These are phyloP conservation scores for Debaryomyces nepalensis DNA, from an alignment of 1,139 yeast genomes.

Conservation along the genomic window DNA sequence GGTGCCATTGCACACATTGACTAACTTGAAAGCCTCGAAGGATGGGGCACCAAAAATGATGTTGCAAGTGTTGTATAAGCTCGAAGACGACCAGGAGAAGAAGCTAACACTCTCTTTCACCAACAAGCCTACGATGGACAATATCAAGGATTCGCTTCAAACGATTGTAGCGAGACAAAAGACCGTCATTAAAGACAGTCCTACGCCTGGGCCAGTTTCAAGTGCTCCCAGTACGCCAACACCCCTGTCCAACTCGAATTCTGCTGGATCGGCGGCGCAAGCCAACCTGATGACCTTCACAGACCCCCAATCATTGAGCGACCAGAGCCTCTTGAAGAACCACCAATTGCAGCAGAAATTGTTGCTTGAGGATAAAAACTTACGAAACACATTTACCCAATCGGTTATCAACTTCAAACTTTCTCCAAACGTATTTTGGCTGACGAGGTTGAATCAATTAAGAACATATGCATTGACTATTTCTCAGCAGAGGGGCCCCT, in stretches of 20 bases:
- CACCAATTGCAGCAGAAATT: constrained; percentile 78
- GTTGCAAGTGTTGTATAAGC: constrained; percentile 58
- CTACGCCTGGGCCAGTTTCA: constrained; percentile 20
- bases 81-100: constrained; percentile 34
- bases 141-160: constrained; percentile 70
- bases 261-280: constrained; percentile 18
- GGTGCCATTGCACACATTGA: constrained; percentile 56
- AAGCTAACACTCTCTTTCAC: constrained; percentile 65
- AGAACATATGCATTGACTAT: constrained; percentile 85
- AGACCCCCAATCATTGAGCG: constrained; percentile 37
- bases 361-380: constrained; percentile 67
- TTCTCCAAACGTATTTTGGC: constrained; percentile 87
- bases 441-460: constrained; percentile 74
- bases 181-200: constrained; percentile 47
- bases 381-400: constrained; percentile 81
- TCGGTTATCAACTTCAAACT: constrained; percentile 82
- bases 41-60: constrained; percentile 72
- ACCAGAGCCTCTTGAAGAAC: constrained; percentile 60
- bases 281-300: constrained; percentile 33
- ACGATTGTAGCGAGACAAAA: constrained; percentile 72
- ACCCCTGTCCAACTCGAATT: constrained; percentile 10
- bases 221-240: constrained; percentile 19
- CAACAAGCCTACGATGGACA: constrained; percentile 76
- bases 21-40: constrained; percentile 76
- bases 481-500: constrained; percentile 89